Percentiles rank a stretch among this genome's conserved stretches.
phyloP scores from a whole-genome alignment of 2,329 filamentous ascomycete species.

The Claviceps sp. region DNA sequence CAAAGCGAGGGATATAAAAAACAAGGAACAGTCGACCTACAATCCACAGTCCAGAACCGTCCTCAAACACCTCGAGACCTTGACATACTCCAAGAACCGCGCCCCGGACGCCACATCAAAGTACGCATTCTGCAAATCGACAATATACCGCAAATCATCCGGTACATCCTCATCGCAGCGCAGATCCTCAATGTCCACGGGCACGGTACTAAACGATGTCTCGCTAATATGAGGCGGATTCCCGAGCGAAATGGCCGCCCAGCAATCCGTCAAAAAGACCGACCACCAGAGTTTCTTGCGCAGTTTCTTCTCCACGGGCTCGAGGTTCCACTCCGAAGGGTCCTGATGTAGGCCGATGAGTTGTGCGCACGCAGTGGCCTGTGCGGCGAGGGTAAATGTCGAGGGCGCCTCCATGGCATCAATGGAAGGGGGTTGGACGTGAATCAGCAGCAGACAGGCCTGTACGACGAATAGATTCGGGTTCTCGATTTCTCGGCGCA shows the following conservation, averaged over 20 bases:
- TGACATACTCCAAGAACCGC: constrained; percentile 23
- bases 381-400: constrained; percentile 29
- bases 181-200: constrained; percentile 27
- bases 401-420: constrained; percentile 33
- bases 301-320: constrained; percentile 27
- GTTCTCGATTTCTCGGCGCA: constrained; percentile 32
- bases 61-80: constrained; percentile 18
- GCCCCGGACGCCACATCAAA: constrained; percentile 23
- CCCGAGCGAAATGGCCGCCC: constrained; percentile 32
- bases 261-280: constrained; percentile 26
- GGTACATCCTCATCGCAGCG: constrained; percentile 28
- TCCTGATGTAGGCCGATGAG: constrained; percentile 33
- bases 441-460: constrained; percentile 30
- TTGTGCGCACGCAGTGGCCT: constrained; percentile 30
- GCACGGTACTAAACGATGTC: constrained; percentile 26
- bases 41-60: constrained; percentile 21
- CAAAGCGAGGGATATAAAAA: not conserved
- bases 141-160: constrained; percentile 19
- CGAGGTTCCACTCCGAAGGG: constrained; percentile 26
- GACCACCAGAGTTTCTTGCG: constrained; percentile 34
- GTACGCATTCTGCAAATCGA: constrained; percentile 18
- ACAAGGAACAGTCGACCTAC: constrained; percentile 11
- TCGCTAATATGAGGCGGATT: constrained; percentile 30
- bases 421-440: constrained; percentile 30
- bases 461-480: constrained; percentile 33